A percentile compares a stretch with the other conserved stretches of the same genome.
Conservation (phyloP, 352 stramenopile genomes). For the Phytopythium boreale region DNA sequence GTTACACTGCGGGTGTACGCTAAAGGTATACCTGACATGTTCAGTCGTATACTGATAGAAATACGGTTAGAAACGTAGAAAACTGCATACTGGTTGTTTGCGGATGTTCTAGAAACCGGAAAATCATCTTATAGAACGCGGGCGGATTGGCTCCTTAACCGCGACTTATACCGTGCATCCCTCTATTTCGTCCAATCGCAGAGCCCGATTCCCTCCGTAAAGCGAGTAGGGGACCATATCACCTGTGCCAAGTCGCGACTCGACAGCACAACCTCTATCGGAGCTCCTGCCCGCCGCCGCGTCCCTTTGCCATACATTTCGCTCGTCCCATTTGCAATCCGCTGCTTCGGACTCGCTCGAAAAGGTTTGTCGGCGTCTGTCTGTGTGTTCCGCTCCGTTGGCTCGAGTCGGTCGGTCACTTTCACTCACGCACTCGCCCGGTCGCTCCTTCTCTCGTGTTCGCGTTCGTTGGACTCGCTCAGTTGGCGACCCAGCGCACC, state of each 20-base stretch:
- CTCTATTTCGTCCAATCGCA: not conserved
- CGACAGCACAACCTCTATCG: not conserved
- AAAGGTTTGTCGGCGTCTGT: not conserved
- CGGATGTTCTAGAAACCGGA: too few relatives aligned
- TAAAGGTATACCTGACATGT: too few relatives aligned
- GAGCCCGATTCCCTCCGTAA: not conserved
- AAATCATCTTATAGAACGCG: too few relatives aligned
- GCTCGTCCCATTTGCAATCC: not conserved
- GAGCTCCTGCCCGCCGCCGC: not conserved
- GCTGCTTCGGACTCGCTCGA: not conserved
- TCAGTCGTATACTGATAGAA: too few relatives aligned
- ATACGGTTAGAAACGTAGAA: too few relatives aligned
- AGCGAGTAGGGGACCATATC: not conserved
- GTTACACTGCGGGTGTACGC: too few relatives aligned
- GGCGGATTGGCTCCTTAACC: too few relatives aligned
- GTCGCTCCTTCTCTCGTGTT: not conserved
- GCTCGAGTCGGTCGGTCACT: not conserved
- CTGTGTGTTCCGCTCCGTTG: too few relatives aligned
- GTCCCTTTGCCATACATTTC: constrained; percentile 1
- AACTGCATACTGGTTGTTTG: too few relatives aligned
- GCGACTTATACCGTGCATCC: too few relatives aligned
- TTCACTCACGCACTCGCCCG: not conserved
- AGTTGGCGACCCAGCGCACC: not conserved
- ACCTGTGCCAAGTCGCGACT: not conserved
- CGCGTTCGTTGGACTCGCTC: not conserved